These are phyloP conservation scores for Ophiostoma sp. DNA, from an alignment of 2,329 filamentous ascomycete genomes.

Conservation along the genomic window DNA sequence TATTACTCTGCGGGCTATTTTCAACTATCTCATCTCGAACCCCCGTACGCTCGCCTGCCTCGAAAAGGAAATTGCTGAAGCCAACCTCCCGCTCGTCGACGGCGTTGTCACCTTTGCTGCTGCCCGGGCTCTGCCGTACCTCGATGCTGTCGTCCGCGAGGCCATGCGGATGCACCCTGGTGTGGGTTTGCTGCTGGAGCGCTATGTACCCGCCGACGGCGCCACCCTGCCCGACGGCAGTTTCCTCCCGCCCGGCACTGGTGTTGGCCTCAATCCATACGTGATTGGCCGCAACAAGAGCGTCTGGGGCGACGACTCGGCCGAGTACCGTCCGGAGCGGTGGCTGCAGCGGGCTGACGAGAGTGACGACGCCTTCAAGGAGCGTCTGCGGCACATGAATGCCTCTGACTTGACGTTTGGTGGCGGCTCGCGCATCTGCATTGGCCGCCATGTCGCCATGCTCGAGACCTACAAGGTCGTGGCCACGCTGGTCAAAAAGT, in stretches of 20 bases:
- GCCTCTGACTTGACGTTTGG: conserved; percentile 43
- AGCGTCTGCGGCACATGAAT: conserved; percentile 37
- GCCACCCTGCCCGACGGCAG: neutral
- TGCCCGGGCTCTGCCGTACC: conserved; percentile 41
- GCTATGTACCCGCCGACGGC: neutral
- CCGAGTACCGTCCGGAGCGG: neutral
- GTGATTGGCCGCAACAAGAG: neutral
- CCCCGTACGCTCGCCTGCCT: neutral
- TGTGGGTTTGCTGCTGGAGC: conserved; percentile 19
- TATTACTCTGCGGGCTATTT: conserved; percentile 37
- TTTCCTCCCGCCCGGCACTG: neutral
- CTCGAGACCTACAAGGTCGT: conserved; percentile 41
- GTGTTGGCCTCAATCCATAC: neutral
- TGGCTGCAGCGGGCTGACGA: neutral
- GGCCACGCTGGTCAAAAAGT: conserved; percentile 46
- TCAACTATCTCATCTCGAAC: conserved; percentile 34
- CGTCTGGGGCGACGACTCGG: neutral
- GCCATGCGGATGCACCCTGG: conserved; percentile 46
- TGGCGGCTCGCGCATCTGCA: conserved; percentile 42
- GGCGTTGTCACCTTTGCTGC: conserved; percentile 7
- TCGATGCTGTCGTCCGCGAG: conserved; percentile 52
- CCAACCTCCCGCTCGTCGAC: neutral
- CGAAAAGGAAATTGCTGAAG: neutral
- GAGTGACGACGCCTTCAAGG: neutral
- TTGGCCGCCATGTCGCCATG: conserved; percentile 41